A percentile compares a stretch with the other conserved stretches of the same genome.
These are phyloP conservation scores for Naegleria fowleri DNA, from an alignment of 208 protist genomes.

Conservation along the genomic window DNA sequence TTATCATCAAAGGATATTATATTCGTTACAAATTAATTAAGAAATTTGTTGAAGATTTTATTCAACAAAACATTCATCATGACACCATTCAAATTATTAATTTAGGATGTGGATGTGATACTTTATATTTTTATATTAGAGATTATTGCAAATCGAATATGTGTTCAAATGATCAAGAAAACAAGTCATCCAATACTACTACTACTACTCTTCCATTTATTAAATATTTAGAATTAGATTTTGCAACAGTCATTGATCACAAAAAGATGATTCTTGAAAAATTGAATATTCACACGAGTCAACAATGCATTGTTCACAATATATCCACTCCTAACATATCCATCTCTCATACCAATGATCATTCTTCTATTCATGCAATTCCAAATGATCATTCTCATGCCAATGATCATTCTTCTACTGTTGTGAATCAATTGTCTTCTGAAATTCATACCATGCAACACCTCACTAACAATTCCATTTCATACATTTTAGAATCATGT, in stretches of 20 bases:
- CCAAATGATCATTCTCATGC: too few species aligned
- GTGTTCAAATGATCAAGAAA: too few species aligned
- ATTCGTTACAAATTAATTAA: background rate
- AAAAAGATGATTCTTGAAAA: background rate
- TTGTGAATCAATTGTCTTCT: too few species aligned
- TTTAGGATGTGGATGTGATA: background rate
- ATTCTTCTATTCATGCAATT: too few species aligned
- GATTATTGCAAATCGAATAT: background rate
- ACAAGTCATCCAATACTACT: too few species aligned
- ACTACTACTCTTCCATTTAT: too few species aligned
- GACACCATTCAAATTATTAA: background rate
- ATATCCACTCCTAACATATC: too few species aligned
- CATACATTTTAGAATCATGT: background rate
- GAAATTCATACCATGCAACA: too few species aligned
- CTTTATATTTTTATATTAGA: background rate
- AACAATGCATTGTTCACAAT: too few species aligned
- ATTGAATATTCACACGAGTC: too few species aligned
- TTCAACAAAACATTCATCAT: background rate
- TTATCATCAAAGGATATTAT: conserved; percentile 2
- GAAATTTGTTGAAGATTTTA: background rate
- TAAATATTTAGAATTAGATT: background rate
- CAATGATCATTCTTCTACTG: too few species aligned
- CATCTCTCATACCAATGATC: too few species aligned
- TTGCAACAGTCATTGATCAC: background rate
- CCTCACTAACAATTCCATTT: background rate